phyloP scores from a whole-genome alignment of 176 grass and related monocot genomes.

The Lolium multiflorum region DNA sequence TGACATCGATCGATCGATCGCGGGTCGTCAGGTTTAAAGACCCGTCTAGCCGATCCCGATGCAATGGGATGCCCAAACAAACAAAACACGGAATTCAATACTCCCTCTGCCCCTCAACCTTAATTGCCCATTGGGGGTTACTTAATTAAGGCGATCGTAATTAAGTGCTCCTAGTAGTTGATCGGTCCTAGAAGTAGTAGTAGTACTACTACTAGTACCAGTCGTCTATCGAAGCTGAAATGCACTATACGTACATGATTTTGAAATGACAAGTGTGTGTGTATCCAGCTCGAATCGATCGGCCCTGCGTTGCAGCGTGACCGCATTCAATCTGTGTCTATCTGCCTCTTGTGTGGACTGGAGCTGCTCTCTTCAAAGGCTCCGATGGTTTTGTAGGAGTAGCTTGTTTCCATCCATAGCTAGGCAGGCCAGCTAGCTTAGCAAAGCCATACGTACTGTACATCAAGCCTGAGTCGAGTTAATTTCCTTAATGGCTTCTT shows the following conservation, averaged over 20 bases:
- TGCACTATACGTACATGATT: neutral
- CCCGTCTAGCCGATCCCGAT: slow-evolving; percentile 59
- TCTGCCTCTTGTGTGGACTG: too few relatives aligned
- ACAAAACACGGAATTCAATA: slow-evolving; percentile 36
- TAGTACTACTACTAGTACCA: neutral
- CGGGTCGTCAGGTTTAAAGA: slow-evolving; percentile 49
- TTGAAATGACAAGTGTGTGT: slow-evolving; percentile 17
- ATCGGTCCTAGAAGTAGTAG: neutral
- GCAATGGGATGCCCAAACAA: slow-evolving; percentile 27
- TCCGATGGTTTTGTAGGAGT: slow-evolving; percentile 7
- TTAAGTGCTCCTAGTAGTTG: slow-evolving; percentile 18
- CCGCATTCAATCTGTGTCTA: slow-evolving; percentile 37
- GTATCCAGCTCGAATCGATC: neutral
- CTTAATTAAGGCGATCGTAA: slow-evolving; percentile 31
- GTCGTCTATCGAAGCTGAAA: neutral
- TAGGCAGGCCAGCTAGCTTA: too few relatives aligned
- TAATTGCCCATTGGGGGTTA: neutral
- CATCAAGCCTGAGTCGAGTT: too few relatives aligned
- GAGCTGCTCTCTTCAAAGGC: neutral
- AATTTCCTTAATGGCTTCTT: too few relatives aligned
- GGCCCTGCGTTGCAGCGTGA: slow-evolving; percentile 18
- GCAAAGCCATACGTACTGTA: too few relatives aligned
- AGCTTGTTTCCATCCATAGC: neutral
- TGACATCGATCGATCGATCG: neutral
- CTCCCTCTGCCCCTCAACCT: neutral